A percentile compares a stretch with the other conserved stretches of the same genome.
phyloP scores from a whole-genome alignment of 176 grass and related monocot species.

The Paspalum vaginatum region DNA sequence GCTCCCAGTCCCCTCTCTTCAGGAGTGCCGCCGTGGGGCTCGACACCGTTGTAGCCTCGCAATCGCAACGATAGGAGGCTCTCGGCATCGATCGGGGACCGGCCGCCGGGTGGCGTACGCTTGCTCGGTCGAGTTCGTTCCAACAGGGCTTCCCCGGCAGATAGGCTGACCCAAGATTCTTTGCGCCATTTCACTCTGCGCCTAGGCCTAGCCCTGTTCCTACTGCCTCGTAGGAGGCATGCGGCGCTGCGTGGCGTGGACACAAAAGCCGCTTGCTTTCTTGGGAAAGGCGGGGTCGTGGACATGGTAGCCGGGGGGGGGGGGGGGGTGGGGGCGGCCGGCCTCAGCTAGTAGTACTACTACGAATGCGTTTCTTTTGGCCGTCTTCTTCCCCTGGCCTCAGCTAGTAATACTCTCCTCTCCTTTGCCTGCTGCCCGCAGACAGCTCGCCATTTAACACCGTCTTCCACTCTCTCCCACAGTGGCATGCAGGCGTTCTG shows the following conservation, averaged over 20 bases:
- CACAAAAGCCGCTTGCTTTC: conserved; percentile 58
- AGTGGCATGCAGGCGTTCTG: conserved; percentile 31
- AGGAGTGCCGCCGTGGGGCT: neutral
- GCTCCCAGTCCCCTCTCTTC: neutral
- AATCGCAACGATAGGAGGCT: neutral
- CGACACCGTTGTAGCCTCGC: neutral
- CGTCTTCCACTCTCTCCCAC: conserved; percentile 28
- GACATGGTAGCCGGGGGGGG: neutral
- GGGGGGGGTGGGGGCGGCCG: too few relatives aligned
- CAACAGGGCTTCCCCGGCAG: neutral
- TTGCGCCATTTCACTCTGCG: conserved; percentile 7
- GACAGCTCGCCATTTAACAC: neutral
- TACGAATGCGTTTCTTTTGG: conserved; percentile 23
- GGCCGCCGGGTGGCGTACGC: conserved; percentile 26
- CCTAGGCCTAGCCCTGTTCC: conserved; percentile 31
- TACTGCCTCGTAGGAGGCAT: neutral
- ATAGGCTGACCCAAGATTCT: conserved; percentile 35
- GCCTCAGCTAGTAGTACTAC: too few relatives aligned
- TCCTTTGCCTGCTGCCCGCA: conserved; percentile 15
- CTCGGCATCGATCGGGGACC: neutral
- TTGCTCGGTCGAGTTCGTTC: conserved; percentile 1
- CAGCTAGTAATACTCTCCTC: conserved; percentile 8
- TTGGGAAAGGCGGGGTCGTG: conserved; percentile 46
- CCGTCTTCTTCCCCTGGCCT: conserved; percentile 35
- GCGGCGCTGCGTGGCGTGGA: conserved; percentile 39